Conservation (phyloP, 306 rosid genomes). For the Rosa multiflora region DNA sequence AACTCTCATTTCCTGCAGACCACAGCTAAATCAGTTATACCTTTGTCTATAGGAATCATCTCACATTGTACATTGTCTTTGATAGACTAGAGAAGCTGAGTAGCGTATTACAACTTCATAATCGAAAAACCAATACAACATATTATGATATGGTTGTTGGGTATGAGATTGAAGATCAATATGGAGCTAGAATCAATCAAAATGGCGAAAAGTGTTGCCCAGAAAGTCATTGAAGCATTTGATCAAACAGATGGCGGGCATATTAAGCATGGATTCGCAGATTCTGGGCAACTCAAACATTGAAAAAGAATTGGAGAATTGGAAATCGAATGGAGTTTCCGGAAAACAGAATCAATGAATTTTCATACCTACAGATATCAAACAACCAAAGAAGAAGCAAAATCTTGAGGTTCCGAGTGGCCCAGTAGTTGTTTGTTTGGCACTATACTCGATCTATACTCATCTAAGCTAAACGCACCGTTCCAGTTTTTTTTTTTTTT, state of each 20-base stretch:
- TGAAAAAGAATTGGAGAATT: background rate
- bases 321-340: background rate
- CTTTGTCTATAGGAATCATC: background rate
- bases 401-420: background rate
- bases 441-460: background rate
- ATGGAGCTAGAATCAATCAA: background rate
- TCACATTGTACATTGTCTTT: too few species aligned
- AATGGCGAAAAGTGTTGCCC: background rate
- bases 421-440: background rate
- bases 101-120: background rate
- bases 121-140: background rate
- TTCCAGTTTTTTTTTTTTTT: background rate
- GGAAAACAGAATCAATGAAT: background rate
- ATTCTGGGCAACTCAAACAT: too few species aligned
- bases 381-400: background rate
- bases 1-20: constrained; percentile 61
- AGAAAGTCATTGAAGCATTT: constrained; percentile 16
- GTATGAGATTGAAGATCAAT: background rate
- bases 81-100: too few species aligned
- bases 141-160: background rate
- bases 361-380: background rate
- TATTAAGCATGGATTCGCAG: background rate
- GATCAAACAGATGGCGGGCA: constrained; percentile 16
- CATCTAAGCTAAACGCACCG: constrained; percentile 5
- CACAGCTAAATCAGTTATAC: constrained; percentile 18